These are phyloP conservation scores for Cyclanthera cordifolia DNA, from an alignment of 306 rosid genomes.

Conservation along the genomic window DNA sequence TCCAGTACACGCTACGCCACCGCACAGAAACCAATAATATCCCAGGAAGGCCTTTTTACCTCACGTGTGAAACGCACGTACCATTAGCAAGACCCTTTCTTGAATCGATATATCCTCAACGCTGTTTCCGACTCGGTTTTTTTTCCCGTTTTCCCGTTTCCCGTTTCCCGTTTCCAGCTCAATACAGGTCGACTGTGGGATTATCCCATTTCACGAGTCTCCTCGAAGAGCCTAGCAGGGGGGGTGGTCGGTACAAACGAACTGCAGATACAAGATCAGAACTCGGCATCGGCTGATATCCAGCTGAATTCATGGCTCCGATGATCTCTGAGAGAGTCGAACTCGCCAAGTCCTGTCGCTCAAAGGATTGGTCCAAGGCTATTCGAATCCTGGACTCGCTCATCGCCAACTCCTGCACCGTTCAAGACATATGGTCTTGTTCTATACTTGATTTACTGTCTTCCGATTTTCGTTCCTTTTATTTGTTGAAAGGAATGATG, in stretches of 20 bases:
- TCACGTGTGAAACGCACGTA: constrained; percentile 4
- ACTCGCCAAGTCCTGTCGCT: constrained; percentile 66
- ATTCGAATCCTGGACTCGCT: constrained; percentile 79
- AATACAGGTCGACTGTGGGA: not conserved
- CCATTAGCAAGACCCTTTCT: not conserved
- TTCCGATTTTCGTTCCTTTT: constrained; percentile 9
- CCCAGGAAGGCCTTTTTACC: not conserved
- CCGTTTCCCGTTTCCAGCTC: constrained; percentile 5
- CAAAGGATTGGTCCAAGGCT: constrained; percentile 90
- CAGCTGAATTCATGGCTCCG: constrained; percentile 34
- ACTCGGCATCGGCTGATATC: constrained; percentile 1
- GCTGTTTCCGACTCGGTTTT: constrained; percentile 4
- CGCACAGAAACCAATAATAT: not conserved
- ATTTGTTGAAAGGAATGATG: not conserved
- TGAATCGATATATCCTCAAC: constrained; percentile 5
- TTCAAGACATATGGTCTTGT: constrained; percentile 68
- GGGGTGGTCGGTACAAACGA: not conserved
- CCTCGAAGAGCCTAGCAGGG: not conserved
- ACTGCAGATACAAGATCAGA: not conserved
- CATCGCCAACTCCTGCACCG: constrained; percentile 41
- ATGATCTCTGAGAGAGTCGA: constrained; percentile 53
- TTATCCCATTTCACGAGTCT: not conserved
- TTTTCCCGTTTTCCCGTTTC: not conserved
- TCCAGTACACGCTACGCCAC: not conserved
- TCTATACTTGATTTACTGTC: constrained; percentile 12